A percentile compares a stretch with the other conserved stretches of the same genome.
Evolutionary conservation across 257 asterid genomes (phyloP).

Genomic region (Gardenia jasminoides): DNA sequence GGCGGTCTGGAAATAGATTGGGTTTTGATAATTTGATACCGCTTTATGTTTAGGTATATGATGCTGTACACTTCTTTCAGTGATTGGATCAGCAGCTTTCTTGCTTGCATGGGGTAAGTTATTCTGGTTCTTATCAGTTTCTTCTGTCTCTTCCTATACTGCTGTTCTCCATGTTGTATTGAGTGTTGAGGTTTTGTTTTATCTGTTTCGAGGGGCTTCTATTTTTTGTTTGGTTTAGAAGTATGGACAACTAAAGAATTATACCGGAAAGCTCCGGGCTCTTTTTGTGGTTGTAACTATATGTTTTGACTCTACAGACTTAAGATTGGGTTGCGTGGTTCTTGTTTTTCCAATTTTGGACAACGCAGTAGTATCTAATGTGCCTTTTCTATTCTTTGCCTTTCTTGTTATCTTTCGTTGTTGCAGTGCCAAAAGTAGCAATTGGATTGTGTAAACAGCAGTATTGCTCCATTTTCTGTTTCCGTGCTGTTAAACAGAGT

Average conservation of each 20-base stretch:
- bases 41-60: constrained; percentile 42
- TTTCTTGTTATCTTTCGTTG: not conserved
- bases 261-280: not conserved
- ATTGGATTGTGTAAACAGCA: not conserved
- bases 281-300: not conserved
- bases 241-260: not conserved
- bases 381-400: not conserved
- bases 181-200: not conserved
- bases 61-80: constrained; percentile 56
- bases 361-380: not conserved
- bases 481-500: not conserved
- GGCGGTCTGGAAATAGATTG: constrained; percentile 15
- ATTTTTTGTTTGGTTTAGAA: not conserved
- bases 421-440: not conserved
- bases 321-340: not conserved
- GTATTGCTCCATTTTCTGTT: not conserved
- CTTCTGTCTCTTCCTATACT: not conserved
- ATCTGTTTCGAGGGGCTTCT: not conserved
- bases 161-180: not conserved
- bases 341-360: not conserved
- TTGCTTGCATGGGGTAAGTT: constrained; percentile 80
- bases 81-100: constrained; percentile 66
- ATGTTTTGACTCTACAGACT: constrained; percentile 1
- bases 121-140: constrained; percentile 28
- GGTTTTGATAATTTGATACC: not conserved